Conservation (phyloP, 2,329 filamentous ascomycete species). For the Neofusicoccum ribis region DNA sequence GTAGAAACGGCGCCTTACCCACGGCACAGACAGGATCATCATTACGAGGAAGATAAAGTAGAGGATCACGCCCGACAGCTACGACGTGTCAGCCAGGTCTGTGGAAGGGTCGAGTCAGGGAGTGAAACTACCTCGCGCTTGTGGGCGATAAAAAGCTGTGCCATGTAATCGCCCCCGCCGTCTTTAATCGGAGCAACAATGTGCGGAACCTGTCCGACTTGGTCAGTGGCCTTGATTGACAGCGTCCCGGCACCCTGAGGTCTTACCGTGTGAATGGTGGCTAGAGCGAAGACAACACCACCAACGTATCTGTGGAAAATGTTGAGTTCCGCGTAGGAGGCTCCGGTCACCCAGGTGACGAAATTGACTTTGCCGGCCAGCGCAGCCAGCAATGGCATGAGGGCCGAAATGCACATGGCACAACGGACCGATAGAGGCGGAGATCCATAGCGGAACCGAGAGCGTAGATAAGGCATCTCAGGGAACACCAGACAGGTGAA, state of each 20-base stretch:
- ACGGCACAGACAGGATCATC: constrained; percentile 29
- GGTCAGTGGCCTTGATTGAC: neutral
- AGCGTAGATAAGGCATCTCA: constrained; percentile 24
- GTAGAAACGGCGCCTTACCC: constrained; percentile 26
- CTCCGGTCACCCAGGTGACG: constrained; percentile 31
- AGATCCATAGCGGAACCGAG: constrained; percentile 26
- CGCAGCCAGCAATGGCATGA: constrained; percentile 29
- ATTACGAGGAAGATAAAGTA: constrained; percentile 27
- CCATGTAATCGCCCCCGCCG: constrained; percentile 25
- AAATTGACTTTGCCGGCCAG: constrained; percentile 34
- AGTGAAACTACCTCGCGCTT: constrained; percentile 21
- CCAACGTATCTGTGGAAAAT: constrained; percentile 28
- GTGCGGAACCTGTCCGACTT: constrained; percentile 25
- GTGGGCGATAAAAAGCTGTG: constrained; percentile 22
- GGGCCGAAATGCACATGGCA: constrained; percentile 30
- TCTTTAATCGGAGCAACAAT: constrained; percentile 26
- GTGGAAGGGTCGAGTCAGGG: neutral
- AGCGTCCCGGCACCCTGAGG: too few relatives aligned
- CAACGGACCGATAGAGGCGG: constrained; percentile 28
- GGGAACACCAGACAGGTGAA: constrained; percentile 25
- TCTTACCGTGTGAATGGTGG: constrained; percentile 28
- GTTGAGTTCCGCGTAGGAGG: constrained; percentile 34
- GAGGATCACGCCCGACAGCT: constrained; percentile 25
- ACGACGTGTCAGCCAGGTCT: neutral
- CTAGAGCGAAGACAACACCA: constrained; percentile 26